phyloP scores from a whole-genome alignment of 2,329 filamentous ascomycete genomes.

The Rachicladosporium sp. region DNA sequence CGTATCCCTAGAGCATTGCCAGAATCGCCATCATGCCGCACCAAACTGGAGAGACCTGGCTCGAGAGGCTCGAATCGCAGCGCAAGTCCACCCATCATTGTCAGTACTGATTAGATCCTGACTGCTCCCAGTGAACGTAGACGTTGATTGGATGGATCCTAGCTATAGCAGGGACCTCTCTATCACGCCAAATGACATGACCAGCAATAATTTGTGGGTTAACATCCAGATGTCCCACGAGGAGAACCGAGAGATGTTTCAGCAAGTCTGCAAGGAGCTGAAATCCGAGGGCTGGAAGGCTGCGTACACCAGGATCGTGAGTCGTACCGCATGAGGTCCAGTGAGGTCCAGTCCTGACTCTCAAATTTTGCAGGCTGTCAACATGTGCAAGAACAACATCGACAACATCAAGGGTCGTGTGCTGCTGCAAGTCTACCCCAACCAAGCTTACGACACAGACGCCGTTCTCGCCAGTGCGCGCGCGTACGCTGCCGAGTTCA shows the following conservation, averaged over 20 bases:
- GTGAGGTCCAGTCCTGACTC: conserved; percentile 1
- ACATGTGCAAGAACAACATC: conserved; percentile 12
- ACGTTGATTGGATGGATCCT: conserved; percentile 12
- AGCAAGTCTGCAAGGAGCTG: conserved; percentile 12
- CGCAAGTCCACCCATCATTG: not conserved
- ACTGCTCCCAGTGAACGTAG: conserved; percentile 7
- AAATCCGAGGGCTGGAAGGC: conserved; percentile 12
- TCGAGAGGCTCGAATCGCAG: conserved; percentile 10
- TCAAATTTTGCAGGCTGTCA: conserved; percentile 5
- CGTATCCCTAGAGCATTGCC: no score
- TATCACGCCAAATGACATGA: conserved; percentile 12
- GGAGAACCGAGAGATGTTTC: conserved; percentile 11
- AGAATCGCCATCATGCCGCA: no score
- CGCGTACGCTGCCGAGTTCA: conserved; percentile 15
- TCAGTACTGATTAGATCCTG: no score
- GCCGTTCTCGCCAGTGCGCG: conserved; percentile 10
- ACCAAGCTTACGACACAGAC: conserved; percentile 10
- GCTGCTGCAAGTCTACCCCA: conserved; percentile 11
- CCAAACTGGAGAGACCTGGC: no score
- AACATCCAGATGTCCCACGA: conserved; percentile 12
- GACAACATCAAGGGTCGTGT: conserved; percentile 13
- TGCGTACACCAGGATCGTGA: conserved; percentile 11
- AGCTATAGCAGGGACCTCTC: conserved; percentile 10
- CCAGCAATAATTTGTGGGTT: conserved; percentile 11
- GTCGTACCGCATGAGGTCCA: not conserved